Base-by-base conservation (phyloP, 176 grass and related monocot genomes). In the Ensete glaucum region DNA sequence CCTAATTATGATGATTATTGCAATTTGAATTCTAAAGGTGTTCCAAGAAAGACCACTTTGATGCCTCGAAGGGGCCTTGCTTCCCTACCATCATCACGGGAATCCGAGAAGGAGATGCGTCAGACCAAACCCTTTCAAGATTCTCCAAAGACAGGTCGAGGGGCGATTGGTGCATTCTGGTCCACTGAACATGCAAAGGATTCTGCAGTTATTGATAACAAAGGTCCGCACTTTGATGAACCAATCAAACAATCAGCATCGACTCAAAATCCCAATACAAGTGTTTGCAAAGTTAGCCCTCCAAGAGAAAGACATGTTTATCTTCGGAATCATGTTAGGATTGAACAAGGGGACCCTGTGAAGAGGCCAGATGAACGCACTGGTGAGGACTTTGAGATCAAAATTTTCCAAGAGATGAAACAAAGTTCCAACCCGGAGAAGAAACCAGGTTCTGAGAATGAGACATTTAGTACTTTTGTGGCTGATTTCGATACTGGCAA, bases 101-200 rank as follows among this genome's bases (percentile, higher is more conserved):
- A 84, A 24, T 85, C 58, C 21, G 58, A 54, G 3, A 34, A 34
- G 62, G 72, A 84, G 57, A 27, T 51, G 52, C 83, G 27, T 25
- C 72, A 77, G 19, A 29, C 29, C 54, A 84, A 50, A 59, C 52
- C 68, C 21, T 62, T 43, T 25, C 79, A 85, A 74, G 80, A 71
- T 79, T 71, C 54, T 71, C 80, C 73, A 60, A 85, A 84, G 67
- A 75, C 81, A 50, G 59, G 14, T 6, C 34, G 34, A 8, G 85
- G 81, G 49, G 53, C 88, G 50, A 64, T 87, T 17, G 94, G 94
- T 67, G 88, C 84, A 89, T 98, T 98, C 85, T 98, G 94, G 94
- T 91, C 90, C 25, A 98, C 88, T 60, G 82, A 88, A 74, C 88
- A 98, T 84, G 94, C 90, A 77, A 86, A 93, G 55, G 78, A 87